A percentile compares a stretch with the other conserved stretches of the same genome.
These are phyloP conservation scores for Nelumbo lutea DNA, from an alignment of 164 flowering plant species.

Conservation along the genomic window DNA sequence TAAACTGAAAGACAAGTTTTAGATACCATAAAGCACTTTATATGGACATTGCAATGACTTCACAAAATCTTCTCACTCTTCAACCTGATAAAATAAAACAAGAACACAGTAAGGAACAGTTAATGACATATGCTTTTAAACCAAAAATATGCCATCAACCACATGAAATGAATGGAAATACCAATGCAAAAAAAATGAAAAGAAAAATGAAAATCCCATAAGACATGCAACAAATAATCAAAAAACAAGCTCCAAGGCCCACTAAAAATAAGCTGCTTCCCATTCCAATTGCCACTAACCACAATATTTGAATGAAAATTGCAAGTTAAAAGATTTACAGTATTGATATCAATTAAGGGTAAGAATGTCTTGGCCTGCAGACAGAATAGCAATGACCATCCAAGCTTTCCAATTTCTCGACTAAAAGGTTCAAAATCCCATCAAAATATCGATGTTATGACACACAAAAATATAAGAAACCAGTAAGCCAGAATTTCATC, in stretches of 20 bases:
- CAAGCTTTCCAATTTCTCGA: no score
- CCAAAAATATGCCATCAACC: not conserved
- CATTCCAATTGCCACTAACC: no score
- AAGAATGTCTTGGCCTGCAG: no score
- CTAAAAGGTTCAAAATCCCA: no score
- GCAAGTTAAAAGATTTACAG: no score
- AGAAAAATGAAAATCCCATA: not conserved
- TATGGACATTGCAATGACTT: conserved; percentile 1
- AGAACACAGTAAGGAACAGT: not conserved
- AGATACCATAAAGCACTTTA: not conserved
- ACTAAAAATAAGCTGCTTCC: no score
- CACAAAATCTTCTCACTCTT: conserved; percentile 9
- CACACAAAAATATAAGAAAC: no score
- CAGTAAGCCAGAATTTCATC: not conserved
- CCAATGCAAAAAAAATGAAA: not conserved
- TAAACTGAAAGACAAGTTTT: conserved; percentile 1
- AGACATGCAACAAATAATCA: not conserved
- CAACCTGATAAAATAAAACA: conserved; percentile 11
- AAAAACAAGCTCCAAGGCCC: no score
- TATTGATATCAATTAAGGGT: no score
- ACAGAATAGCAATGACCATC: no score
- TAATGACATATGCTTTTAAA: not conserved
- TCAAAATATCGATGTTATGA: no score
- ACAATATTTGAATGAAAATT: no score
- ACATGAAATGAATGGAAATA: not conserved